Evolutionary conservation across 306 rosid genomes (phyloP), one percentile per base, ranked within the genome.

Genomic region (Malus asiatica): DNA sequence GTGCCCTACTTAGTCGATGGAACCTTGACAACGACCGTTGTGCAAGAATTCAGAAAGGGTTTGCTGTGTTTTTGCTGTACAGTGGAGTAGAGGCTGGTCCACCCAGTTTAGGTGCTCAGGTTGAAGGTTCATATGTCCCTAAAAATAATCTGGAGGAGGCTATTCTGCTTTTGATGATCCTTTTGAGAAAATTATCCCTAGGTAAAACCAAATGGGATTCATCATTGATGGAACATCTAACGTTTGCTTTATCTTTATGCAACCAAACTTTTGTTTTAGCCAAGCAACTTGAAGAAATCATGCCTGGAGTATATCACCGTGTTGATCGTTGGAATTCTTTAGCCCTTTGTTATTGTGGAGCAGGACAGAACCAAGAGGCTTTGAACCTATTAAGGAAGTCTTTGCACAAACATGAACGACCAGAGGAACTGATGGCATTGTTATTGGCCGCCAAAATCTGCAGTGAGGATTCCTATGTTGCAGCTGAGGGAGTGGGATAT

Each of bases 81-180:
- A 85, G 93, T 81, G 99, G 99, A 83, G 90, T 89, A 78, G 96
- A 90, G 87, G 96, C 97, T 74, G 83, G 85, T 77, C 88, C 99
- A 64, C 99, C 99, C 52, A 92, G 96, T 86, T 86, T 89, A 73
- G 89, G 88, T 57, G 92, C 81, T 80, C 99, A 92, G 87, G 74
- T 84, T 61, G 98, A 96, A 5, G 93, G 91, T 53, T 86, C 96
- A 35, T 96, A 89, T 69, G 91, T 87, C 6, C 99, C 99, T 32
- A 96, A 90, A 78, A 92, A 90, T 78, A 96, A 96, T 79, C 85
- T 96, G 70, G 99, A 92, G 83, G 99, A 96, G 86, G 96, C 97
- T 48, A 90, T 90, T 75, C 88, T 96, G 52, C 93, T 96, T 82
- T 78, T 96, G 82, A 90, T 92, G 98, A 72, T 92, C 84, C 92